These are phyloP conservation scores for Gaeumannomyces tritici DNA, from an alignment of 2,329 filamentous ascomycete species.

Conservation along the genomic window DNA sequence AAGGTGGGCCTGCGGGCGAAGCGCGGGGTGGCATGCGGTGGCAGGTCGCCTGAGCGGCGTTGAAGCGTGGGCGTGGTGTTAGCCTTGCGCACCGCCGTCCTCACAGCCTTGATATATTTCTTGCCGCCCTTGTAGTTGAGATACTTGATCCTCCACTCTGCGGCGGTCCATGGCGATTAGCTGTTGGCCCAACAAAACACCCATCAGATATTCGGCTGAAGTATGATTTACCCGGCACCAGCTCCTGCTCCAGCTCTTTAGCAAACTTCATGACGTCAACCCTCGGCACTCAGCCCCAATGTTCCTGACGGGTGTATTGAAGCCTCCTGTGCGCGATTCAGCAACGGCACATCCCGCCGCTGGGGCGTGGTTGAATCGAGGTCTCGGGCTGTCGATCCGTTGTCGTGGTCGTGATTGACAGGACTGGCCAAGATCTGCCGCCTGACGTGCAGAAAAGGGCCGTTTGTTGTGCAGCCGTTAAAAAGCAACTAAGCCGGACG, in stretches of 20 bases:
- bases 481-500: not conserved
- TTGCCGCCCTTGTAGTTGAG: constrained; percentile 93
- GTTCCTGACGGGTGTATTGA: not conserved
- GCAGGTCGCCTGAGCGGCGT: constrained; percentile 19
- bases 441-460: too few relatives aligned
- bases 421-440: too few relatives aligned
- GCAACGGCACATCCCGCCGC: not conserved
- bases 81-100: constrained; percentile 58
- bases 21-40: constrained; percentile 20
- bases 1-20: constrained; percentile 13
- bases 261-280: constrained; percentile 51
- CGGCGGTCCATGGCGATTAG: not conserved
- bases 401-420: not conserved
- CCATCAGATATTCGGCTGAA: too few relatives aligned
- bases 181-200: too few relatives aligned
- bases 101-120: constrained; percentile 81
- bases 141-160: constrained; percentile 89
- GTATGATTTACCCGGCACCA: constrained; percentile 59
- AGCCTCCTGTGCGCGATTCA: not conserved
- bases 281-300: not conserved
- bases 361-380: not conserved
- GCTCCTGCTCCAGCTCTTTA: constrained; percentile 75
- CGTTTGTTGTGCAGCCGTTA: not conserved
- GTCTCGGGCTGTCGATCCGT: not conserved
- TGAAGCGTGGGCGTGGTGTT: constrained; percentile 34